Evolutionary conservation across 2,329 filamentous ascomycete genomes (phyloP), one percentile per base, ranked within the genome.

Genomic region (Knufia petricola): DNA sequence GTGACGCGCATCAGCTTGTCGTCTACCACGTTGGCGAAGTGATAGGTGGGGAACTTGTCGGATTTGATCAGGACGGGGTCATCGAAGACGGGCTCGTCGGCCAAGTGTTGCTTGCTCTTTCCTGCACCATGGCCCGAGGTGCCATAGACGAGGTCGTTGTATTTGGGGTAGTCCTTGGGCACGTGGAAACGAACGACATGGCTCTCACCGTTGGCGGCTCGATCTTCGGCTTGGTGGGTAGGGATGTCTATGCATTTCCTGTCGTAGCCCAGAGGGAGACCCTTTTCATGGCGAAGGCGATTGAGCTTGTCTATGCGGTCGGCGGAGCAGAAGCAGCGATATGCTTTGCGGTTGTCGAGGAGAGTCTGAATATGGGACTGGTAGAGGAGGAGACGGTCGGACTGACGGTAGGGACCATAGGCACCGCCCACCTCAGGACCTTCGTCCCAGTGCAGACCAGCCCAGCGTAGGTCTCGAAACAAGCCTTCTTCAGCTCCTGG

Each of bases 1-100:
- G 89, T 95, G 57, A 98, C 94, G 51, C 86, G 71, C 92, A 98
- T 98, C 52, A 84, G 73, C 64, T 95, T 87, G 61, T 98, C 92
- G 61, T 98, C 92, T 3, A 98, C 83, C 7, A 98, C 90, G 61
- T 96, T 98, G 3, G 92, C 92, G 52, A 98, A 82, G 65, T 98
- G 92, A 61, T 98, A 98, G 0, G 94, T 98, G 0, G 92, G 92
- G 55, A 85, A 85, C 0, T 88, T 89, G 63, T 98, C 92, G 0
- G 82, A 83, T 66, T 98, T 98, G 52, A 95, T 71, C 34, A 98
- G 72, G 52, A 98, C 85, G 17, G 88, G 90, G 60, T 96, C 89
- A 56, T 92, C 87, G 54, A 74, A 82, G 20, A 75, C 73, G 30
- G 66, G 67, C 47, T 73, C 57, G 21, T 58, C 69, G 50, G 66